Evolutionary conservation across 1,284 basidiomycete genomes (phyloP), one percentile per base, ranked within the genome.

Genomic region (Schizopora paradoxa): DNA sequence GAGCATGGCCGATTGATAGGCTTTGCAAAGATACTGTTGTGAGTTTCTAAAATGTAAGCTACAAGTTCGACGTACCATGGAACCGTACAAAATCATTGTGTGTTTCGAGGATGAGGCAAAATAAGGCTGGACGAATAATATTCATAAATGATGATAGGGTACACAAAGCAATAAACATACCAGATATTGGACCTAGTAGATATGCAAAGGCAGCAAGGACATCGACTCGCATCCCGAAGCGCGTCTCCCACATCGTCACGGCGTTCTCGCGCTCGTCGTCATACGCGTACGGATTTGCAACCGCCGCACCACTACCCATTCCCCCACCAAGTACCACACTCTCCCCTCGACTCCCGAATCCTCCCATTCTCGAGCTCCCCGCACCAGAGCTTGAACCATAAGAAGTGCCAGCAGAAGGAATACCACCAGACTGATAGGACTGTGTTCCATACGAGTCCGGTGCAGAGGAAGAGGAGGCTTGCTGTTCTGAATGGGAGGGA

Each of bases 81-180:
- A 88, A 89, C 45, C 86, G 78, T 52, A 89, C 79, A 56, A 80
- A 86, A 63, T 89, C 86, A 55, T 87, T 88, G 54, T 79, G 76
- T 6, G 82, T 90, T 62, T 91, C 87, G 16, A 82, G 53, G n/a
- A 89, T 76, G 6, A 91, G 73, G 33, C 90, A 66, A 0, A 72
- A 26, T 22, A 89, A 62, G 2, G 86, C 86, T 89, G 51, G n/a
- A 45, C 3, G 21, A 16, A 28, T 38, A 16, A 33, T 48, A n/a
- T 19, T 49, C 46, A 51, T 43, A 26, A 34, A 40, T 51, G n/a
- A n/a, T n/a, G n/a, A n/a, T n/a, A n/a, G n/a, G n/a, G n/a, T n/a
- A n/a, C n/a, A n/a, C n/a, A 32, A 32, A 27, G 5, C n/a, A 16
- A 22, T 23, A 26, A 19, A 64, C 77, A 43, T 57, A 87, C 87